phyloP scores from a whole-genome alignment of 208 protist species.

The Crithidia fasciculata region DNA sequence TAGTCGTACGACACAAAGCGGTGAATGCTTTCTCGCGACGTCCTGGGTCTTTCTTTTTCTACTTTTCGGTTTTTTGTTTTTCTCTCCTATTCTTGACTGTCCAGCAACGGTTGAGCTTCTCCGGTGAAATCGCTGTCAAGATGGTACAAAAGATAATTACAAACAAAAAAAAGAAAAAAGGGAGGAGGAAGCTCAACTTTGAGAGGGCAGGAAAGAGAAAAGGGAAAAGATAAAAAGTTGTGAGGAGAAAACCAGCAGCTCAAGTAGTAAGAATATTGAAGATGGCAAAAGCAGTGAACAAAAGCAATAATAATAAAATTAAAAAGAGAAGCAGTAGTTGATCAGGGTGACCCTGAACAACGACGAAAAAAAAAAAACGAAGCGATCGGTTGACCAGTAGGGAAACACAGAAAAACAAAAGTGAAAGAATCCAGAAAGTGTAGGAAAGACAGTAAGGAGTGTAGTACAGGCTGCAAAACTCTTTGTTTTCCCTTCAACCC shows the following conservation, averaged over 20 bases:
- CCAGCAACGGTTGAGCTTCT: too few species aligned
- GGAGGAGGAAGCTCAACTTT: not conserved
- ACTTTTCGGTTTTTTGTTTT: too few species aligned
- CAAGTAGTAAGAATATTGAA: too few species aligned
- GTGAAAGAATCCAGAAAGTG: slow-evolving; percentile 6
- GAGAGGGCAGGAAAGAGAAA: not conserved
- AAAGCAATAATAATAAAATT: not conserved
- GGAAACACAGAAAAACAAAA: slow-evolving; percentile 1
- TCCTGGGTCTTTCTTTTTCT: not conserved
- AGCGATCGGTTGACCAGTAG: slow-evolving; percentile 6
- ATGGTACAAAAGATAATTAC: not conserved
- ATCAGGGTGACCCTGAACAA: not conserved
- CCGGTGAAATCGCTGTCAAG: too few species aligned
- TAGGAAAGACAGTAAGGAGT: not conserved
- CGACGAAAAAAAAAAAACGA: slow-evolving; percentile 5
- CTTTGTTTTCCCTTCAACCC: too few species aligned
- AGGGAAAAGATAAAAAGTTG: slow-evolving; percentile 5
- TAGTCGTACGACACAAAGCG: too few species aligned
- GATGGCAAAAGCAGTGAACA: too few species aligned
- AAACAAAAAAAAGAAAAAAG: slow-evolving; percentile 1
- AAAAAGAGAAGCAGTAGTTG: not conserved
- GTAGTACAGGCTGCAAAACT: not conserved
- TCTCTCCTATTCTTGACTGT: too few species aligned
- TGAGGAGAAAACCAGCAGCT: too few species aligned
- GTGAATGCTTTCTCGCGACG: not conserved